Evolutionary conservation across 371 early-diverging fungal species (phyloP).

Genomic region (Mucor ambiguus): DNA sequence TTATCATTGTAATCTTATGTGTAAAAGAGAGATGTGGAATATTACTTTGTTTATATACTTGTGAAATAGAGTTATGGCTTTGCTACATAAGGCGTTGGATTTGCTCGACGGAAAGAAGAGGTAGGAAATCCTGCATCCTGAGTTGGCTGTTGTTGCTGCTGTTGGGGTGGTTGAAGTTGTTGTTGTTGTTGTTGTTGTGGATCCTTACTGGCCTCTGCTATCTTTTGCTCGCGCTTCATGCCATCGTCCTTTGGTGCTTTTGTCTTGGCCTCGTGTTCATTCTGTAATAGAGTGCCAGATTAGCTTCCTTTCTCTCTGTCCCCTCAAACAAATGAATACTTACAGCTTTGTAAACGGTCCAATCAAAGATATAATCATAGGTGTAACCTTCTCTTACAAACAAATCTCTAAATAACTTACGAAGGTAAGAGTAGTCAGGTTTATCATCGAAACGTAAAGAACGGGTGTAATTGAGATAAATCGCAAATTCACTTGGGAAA

Average conservation of each 20-base stretch:
- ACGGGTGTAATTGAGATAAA: conserved; percentile 97
- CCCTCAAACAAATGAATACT: too few species aligned
- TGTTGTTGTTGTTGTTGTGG: background rate
- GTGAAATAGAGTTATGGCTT: background rate
- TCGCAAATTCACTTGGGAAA: conserved; percentile 93
- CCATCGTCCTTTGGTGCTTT: background rate
- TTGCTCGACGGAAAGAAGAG: conserved; percentile 11
- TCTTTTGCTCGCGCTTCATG: background rate
- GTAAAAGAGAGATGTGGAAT: background rate
- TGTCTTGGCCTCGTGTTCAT: conserved; percentile 5
- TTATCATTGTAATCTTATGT: too few species aligned
- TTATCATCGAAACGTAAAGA: conserved; percentile 98
- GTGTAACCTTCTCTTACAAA: conserved; percentile 95
- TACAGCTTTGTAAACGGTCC: conserved; percentile 66
- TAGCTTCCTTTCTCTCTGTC: too few species aligned
- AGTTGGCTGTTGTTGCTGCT: background rate
- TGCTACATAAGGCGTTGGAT: background rate
- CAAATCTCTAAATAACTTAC: conserved; percentile 93
- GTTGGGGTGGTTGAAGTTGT: background rate
- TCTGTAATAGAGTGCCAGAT: too few species aligned
- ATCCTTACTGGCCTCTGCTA: background rate
- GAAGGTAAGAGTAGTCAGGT: conserved; percentile 98
- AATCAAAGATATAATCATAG: conserved; percentile 98
- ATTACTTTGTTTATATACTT: conserved; percentile 3
- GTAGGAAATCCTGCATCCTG: conserved; percentile 1